These are phyloP conservation scores for Lactifluus hygrophoroides DNA, from an alignment of 768 basidiomycete species.

Conservation along the genomic window DNA sequence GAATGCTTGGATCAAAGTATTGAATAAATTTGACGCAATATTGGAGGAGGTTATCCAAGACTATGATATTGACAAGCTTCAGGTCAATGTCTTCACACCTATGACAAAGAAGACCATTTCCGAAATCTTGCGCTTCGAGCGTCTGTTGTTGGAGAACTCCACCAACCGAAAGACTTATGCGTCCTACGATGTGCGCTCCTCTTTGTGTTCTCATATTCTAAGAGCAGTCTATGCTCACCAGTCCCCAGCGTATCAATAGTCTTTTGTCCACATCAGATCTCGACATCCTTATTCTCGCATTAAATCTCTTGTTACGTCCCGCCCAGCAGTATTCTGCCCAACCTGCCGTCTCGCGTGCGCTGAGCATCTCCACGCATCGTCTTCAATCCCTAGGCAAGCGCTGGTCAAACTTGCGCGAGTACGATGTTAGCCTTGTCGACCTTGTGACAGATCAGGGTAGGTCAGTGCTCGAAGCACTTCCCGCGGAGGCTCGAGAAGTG, in stretches of 20 bases:
- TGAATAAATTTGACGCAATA: conserved; percentile 91
- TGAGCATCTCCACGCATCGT: conserved; percentile 75
- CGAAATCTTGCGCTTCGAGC: conserved; percentile 82
- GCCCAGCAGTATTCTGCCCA: conserved; percentile 92
- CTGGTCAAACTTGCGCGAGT: conserved; percentile 77
- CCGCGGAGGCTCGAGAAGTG: conserved; percentile 68
- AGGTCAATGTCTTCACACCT: conserved; percentile 70
- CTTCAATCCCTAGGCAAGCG: conserved; percentile 77
- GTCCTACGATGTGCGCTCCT: conserved; percentile 85
- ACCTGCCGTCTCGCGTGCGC: conserved; percentile 71
- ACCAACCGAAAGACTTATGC: conserved; percentile 95
- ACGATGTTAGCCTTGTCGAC: conserved; percentile 67
- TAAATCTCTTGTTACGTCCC: conserved; percentile 84
- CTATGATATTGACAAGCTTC: conserved; percentile 81
- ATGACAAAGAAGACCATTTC: conserved; percentile 64
- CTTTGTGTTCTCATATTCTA: conserved; percentile 7
- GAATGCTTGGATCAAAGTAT: conserved; percentile 90
- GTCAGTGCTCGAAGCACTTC: conserved; percentile 51
- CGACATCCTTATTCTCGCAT: conserved; percentile 73
- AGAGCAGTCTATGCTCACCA: background rate
- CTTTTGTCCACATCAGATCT: conserved; percentile 84
- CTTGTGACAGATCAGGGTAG: conserved; percentile 50
- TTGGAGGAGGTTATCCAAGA: conserved; percentile 74
- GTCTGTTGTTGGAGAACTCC: conserved; percentile 89
- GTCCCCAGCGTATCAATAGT: conserved; percentile 72